Evolutionary conservation across 768 basidiomycete species (phyloP), one percentile per base, ranked within the genome.

Genomic region (Boletellus emodensis): DNA sequence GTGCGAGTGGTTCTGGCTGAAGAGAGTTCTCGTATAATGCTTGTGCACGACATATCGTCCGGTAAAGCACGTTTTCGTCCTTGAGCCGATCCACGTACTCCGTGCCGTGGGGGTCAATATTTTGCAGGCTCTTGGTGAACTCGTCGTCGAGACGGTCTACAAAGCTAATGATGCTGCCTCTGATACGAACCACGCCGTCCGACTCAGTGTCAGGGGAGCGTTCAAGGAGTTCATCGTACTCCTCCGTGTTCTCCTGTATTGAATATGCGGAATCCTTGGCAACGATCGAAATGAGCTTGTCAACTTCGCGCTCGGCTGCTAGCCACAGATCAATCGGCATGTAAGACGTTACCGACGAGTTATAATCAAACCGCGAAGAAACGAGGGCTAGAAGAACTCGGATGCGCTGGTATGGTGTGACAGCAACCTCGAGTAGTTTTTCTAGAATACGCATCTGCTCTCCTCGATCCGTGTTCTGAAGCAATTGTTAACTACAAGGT

Each of bases 91-190:
- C 96, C 39, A 99, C 88, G 64, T 99, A 99, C 69, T 99, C 96
- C n/a, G 90, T 92, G 2, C 96, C 94, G 65, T 99, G 96, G 8
- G 96, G 95, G 62, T 99, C 96, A 56, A 96, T 93, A 63, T 97
- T 93, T 80, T 98, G 96, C 32, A 99, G 72, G 61, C 91, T 94
- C 64, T 90, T 90, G 39, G 94, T 97, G 68, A 99, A 99, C 71
- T 99, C 96, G 60, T 98, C 96, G 66, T 98, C 96, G 41, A 99
- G 72, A 46, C 94, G 85, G 68, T 99, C 96, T 41, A 99, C 82
- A 59, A 96, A 91, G 64, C 90, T 91, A 70, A 98, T 95, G 67
- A 99, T 83, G 64, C 90, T 95, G 38, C 96, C 96, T 45, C 95
- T 87, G 52, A 99, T 87, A 52, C 83, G 80, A 51, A 98, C 93